Conservation (phyloP, 1,139 yeast genomes). For the Oligophagozyma castellii region DNA sequence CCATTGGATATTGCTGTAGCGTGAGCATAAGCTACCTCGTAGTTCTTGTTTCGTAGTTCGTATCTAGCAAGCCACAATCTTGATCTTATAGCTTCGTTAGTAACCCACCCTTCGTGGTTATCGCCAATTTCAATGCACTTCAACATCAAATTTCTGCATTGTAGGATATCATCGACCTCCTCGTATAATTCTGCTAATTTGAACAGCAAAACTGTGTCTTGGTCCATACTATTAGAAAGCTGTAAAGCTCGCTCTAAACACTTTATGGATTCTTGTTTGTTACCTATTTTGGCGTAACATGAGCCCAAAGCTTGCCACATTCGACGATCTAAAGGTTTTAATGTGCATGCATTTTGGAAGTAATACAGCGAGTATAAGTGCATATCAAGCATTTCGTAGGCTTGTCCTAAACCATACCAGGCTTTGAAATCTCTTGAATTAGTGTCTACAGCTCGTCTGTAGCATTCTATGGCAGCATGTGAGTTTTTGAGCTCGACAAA, state of each 20-base stretch:
- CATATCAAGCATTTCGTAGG: constrained; percentile 94
- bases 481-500: constrained; percentile 91
- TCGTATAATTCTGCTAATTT: constrained; percentile 61
- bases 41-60: constrained; percentile 45
- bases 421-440: constrained; percentile 87
- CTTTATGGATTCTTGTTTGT: constrained; percentile 33
- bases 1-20: constrained; percentile 69
- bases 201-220: constrained; percentile 42
- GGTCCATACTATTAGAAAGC: constrained; percentile 26
- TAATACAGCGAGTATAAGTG: constrained; percentile 84
- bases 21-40: constrained; percentile 56
- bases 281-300: constrained; percentile 72
- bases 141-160: constrained; percentile 55
- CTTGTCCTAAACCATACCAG: constrained; percentile 98
- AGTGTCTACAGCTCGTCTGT: constrained; percentile 80
- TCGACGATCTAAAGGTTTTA: constrained; percentile 80
- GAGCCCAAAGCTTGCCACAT: constrained; percentile 97
- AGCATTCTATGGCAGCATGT: constrained; percentile 94
- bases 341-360: constrained; percentile 79
- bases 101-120: constrained; percentile 42
- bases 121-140: constrained; percentile 54
- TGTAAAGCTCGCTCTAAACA: constrained; percentile 38
- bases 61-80: constrained; percentile 75
- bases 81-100: constrained; percentile 72
- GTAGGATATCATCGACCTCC: constrained; percentile 35